phyloP scores from a whole-genome alignment of 2,329 filamentous ascomycete species.

The Pestalotiopsis sp. region DNA sequence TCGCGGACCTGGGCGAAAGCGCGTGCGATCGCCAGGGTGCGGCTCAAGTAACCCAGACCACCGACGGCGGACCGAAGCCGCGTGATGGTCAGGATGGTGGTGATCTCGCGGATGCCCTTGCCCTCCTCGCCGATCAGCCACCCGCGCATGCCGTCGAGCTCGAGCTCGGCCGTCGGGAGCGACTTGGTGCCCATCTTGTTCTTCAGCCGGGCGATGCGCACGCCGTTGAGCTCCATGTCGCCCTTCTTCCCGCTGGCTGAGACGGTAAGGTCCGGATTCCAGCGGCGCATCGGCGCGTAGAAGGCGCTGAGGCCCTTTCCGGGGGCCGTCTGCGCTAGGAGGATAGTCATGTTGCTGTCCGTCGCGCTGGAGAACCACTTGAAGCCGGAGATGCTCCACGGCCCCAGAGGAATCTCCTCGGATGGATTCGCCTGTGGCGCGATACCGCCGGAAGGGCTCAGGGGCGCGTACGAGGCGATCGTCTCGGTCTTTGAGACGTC shows the following conservation, averaged over 20 bases:
- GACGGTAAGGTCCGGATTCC: conserved; percentile 16
- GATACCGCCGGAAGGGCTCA: conserved; percentile 6
- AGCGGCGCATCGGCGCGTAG: conserved; percentile 50
- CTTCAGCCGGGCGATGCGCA: conserved; percentile 61
- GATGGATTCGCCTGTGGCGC: conserved; percentile 18
- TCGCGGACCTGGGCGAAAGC: conserved; percentile 51
- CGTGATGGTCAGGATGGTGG: conserved; percentile 62
- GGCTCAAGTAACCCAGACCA: conserved; percentile 42
- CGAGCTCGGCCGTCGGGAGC: conserved; percentile 65
- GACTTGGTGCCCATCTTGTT: conserved; percentile 64
- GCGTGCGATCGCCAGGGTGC: conserved; percentile 48
- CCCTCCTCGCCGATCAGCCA: conserved; percentile 61
- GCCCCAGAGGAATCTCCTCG: conserved; percentile 23
- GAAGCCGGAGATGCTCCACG: conserved; percentile 58
- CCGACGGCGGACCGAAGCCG: conserved; percentile 47
- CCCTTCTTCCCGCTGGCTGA: conserved; percentile 12
- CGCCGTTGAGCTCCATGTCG: conserved; percentile 53
- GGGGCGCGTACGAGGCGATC: conserved; percentile 36
- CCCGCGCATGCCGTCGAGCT: conserved; percentile 50
- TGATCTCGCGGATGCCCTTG: conserved; percentile 60
- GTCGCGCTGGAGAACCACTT: conserved; percentile 68
- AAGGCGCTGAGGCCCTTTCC: conserved; percentile 52
- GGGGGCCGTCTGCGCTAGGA: conserved; percentile 53
- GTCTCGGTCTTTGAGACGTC: conserved; percentile 62
- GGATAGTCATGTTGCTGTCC: conserved; percentile 58